Evolutionary conservation across 75 land plant species (phyloP).

Genomic region (Pinus taeda): DNA sequence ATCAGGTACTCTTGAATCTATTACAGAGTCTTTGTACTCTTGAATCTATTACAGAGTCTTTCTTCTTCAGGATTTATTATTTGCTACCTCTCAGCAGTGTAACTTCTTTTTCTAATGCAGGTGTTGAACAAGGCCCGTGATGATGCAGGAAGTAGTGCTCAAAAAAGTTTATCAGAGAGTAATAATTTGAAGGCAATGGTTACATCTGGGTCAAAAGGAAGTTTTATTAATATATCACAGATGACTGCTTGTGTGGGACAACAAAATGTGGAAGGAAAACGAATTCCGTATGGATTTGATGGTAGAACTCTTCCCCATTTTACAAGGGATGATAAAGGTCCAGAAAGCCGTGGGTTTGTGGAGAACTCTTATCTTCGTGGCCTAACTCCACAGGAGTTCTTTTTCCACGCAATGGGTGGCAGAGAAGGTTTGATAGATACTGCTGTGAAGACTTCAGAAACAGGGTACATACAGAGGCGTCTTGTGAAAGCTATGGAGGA

Average conservation of each 20-base stretch:
- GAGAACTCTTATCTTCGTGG: slow-evolving; percentile 97
- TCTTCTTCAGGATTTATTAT: slow-evolving; percentile 36
- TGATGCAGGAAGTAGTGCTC: slow-evolving; percentile 98
- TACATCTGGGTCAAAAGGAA: slow-evolving; percentile 98
- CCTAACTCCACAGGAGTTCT: slow-evolving; percentile 98
- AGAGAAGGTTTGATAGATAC: slow-evolving; percentile 99
- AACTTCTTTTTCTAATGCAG: slow-evolving; percentile 23
- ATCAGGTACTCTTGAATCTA: slow-evolving; percentile 92
- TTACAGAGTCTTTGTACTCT: slow-evolving; percentile 42
- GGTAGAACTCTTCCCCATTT: slow-evolving; percentile 95
- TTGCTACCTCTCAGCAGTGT: not conserved
- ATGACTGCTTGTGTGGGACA: slow-evolving; percentile 99
- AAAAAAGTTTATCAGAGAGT: slow-evolving; percentile 91
- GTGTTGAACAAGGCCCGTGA: slow-evolving; percentile 98
- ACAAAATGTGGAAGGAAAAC: slow-evolving; percentile 98
- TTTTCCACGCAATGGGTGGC: slow-evolving; percentile 99
- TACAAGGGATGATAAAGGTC: slow-evolving; percentile 92
- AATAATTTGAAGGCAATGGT: slow-evolving; percentile 99
- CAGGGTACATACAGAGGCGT: slow-evolving; percentile 97
- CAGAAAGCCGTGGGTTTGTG: slow-evolving; percentile 99
- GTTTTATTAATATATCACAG: slow-evolving; percentile 98
- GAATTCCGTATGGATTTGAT: slow-evolving; percentile 89
- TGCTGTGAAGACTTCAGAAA: slow-evolving; percentile 96
- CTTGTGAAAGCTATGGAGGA: slow-evolving; percentile 99
- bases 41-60: too few relatives aligned